Conservation (phyloP, 192 early-diverging fungal species). For the Phlyctochytrium bullatum region DNA sequence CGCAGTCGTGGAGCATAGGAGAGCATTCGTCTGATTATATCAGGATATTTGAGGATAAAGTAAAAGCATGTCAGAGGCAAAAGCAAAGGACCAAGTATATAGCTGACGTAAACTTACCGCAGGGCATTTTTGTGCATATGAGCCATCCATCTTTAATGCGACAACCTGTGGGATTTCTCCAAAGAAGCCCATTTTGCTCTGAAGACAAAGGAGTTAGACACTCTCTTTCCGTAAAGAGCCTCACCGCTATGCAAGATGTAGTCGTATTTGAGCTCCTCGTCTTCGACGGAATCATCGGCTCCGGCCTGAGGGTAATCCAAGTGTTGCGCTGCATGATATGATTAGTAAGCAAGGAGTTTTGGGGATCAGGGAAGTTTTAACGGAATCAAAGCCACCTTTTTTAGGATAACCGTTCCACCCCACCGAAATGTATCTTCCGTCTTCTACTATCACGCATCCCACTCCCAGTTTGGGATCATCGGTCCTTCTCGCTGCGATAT, state of each 20-base stretch:
- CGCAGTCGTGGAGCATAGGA: slow-evolving; percentile 36
- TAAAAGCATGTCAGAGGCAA: no score
- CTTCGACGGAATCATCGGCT: slow-evolving; percentile 40
- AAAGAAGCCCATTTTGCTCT: slow-evolving; percentile 42
- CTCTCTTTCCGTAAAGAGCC: slow-evolving; percentile 8
- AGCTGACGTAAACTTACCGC: slow-evolving; percentile 13
- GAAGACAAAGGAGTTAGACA: background rate
- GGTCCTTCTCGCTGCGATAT: slow-evolving; percentile 42
- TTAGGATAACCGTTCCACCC: slow-evolving; percentile 47
- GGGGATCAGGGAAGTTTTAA: no score
- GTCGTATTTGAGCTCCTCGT: slow-evolving; percentile 45
- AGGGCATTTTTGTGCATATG: slow-evolving; percentile 38
- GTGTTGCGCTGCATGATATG: slow-evolving; percentile 13
- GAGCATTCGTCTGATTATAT: slow-evolving; percentile 31
- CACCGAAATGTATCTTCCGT: slow-evolving; percentile 27
- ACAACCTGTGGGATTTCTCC: slow-evolving; percentile 30
- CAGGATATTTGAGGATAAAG: background rate
- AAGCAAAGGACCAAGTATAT: no score
- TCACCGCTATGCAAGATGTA: slow-evolving; percentile 42
- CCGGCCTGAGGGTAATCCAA: slow-evolving; percentile 42
- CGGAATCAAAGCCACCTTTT: slow-evolving; percentile 13
- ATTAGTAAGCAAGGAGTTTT: no score
- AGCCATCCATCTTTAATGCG: slow-evolving; percentile 20
- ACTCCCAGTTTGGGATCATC: slow-evolving; percentile 45
- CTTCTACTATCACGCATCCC: slow-evolving; percentile 32